A percentile compares a stretch with the other conserved stretches of the same genome.
These are phyloP conservation scores for Lasiodiplodia gonubiensis DNA, from an alignment of 2,329 filamentous ascomycete species.

Conservation along the genomic window DNA sequence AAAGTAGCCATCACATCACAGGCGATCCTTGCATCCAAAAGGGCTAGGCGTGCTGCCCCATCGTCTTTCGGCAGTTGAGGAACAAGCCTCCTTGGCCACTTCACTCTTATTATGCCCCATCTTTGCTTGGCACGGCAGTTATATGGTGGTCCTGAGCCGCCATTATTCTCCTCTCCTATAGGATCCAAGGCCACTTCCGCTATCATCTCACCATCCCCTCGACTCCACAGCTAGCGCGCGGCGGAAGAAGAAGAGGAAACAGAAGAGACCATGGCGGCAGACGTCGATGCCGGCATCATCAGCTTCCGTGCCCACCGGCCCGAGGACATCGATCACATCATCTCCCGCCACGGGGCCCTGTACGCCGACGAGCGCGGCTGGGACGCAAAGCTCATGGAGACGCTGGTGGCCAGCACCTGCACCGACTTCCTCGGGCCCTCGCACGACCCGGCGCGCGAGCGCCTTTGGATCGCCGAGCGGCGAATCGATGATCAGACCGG, in stretches of 20 bases:
- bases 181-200: too few species aligned
- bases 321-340: constrained; percentile 3
- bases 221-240: too few species aligned
- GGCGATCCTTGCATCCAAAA: neutral
- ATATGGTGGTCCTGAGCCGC: neutral
- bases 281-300: neutral
- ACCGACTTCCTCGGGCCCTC: constrained; percentile 1
- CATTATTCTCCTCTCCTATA: neutral
- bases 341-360: neutral
- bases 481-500: neutral
- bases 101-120: neutral
- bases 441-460: neutral
- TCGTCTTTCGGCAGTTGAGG: neutral
- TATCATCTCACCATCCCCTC: too few species aligned
- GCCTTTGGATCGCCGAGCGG: constrained; percentile 4
- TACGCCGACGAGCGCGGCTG: constrained; percentile 2
- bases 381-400: neutral
- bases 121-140: neutral
- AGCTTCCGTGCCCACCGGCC: neutral
- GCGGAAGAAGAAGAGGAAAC: too few species aligned
- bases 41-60: neutral
- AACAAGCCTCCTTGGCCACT: neutral
- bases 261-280: neutral
- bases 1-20: neutral
- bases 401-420: neutral